Evolutionary conservation across 2,329 filamentous ascomycete genomes (phyloP).

Genomic region (Sporothrix dimorphospora): DNA sequence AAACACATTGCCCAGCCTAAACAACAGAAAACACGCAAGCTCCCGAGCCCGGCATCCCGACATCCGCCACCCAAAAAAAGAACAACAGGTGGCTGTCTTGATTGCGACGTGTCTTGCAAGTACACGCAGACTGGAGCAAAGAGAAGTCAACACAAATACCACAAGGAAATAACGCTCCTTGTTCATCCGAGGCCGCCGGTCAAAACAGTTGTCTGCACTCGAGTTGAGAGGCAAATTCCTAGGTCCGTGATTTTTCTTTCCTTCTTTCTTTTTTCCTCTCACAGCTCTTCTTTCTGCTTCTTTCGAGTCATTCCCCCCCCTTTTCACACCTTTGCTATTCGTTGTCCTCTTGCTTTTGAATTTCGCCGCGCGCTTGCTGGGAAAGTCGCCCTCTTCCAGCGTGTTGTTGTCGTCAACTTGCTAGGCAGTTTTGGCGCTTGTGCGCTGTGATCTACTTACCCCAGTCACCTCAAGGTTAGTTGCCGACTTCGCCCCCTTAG

Average conservation of each 20-base stretch:
- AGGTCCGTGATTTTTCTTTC: neutral
- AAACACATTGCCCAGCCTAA: slow-evolving; percentile 3
- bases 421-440: slow-evolving; percentile 10
- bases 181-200: neutral
- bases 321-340: neutral
- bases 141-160: neutral
- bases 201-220: neutral
- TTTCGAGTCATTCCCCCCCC: neutral
- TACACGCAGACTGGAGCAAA: neutral
- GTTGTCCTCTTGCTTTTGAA: neutral
- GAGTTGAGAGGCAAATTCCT: slow-evolving; percentile 2
- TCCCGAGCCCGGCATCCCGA: neutral
- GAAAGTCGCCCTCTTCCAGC: slow-evolving; percentile 5
- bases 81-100: neutral
- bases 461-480: neutral
- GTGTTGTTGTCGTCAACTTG: slow-evolving; percentile 19
- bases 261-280: neutral
- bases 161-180: neutral
- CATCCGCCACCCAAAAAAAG: slow-evolving; percentile 6
- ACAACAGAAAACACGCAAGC: slow-evolving; percentile 15
- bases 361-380: neutral
- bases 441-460: neutral
- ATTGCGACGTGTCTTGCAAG: slow-evolving; percentile 10
- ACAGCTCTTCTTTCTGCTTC: neutral
- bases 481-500: slow-evolving; percentile 23